Evolutionary conservation across 1,284 basidiomycete genomes (phyloP), one percentile per base, ranked within the genome.

Genomic region (Marasmius tenuissimus): DNA sequence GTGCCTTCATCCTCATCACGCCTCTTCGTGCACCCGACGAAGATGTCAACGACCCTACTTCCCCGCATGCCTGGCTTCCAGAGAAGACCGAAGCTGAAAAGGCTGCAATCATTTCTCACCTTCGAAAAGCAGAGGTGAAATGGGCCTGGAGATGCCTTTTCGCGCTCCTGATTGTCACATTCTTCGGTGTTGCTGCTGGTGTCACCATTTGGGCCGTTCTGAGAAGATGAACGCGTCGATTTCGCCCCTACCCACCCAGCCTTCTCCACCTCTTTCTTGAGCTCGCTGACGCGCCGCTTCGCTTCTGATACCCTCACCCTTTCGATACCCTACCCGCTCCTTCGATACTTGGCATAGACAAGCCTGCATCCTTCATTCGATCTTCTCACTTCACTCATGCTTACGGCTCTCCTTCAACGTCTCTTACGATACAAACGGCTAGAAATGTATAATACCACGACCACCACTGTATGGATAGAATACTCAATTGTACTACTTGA

Each of bases 1-100:
- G 82, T 35, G 72, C 76, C 3, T 66, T 78, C 63, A 78, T 83
- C 53, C 72, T 82, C 5, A 58, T 78, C 34, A 79, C 73, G 5
- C 79, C 80, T 9, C 70, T 81, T 22, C 70, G 71, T 48, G 70
- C 72, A 53, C 75, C 78, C 55, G 62, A 62, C 16, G 27, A 12
- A 35, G 27, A 34, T 2, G 10, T 45, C 57, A 27, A 27, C 22
- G 33, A 65, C 42, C 47, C 62, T 10, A 53, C 60, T 22, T 48
- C 61, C 4, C 67, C 63, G 5, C 66, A 70, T 20, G 65, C 70
- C 10, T 77, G 76, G 75, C 69, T 76, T 63, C 73, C 74, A 3
- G 75, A 75, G 56, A 78, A 77, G 67, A 75, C 74, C 8, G 72
- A 73, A 35, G 73, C 69, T 14, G 75, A 76, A 53, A 68, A 71